These are phyloP conservation scores for Kodamaea anthophila DNA, from an alignment of 1,139 yeast species.

Conservation along the genomic window DNA sequence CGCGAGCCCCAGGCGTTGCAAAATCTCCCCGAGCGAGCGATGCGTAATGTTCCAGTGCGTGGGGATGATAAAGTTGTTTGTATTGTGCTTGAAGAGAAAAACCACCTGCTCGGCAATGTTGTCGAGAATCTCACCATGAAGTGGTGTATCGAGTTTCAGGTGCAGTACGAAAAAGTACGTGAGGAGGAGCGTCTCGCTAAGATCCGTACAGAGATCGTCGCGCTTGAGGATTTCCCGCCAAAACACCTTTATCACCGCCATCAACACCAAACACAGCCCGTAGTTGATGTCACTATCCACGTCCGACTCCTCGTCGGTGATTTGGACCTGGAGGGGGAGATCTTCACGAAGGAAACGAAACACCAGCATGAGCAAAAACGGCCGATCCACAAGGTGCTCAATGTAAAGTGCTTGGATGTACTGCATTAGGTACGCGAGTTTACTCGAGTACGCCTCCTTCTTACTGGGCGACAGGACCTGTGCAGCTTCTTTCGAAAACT, in stretches of 20 bases:
- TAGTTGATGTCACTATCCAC: constrained; percentile 22
- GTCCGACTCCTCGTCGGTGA: constrained; percentile 10
- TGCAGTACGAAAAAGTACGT: constrained; percentile 29
- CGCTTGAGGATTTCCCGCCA: constrained; percentile 60
- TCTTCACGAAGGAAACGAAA: constrained; percentile 50
- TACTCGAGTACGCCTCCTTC: constrained; percentile 43
- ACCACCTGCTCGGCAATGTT: constrained; percentile 31
- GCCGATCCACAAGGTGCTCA: constrained; percentile 60
- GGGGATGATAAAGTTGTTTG: constrained; percentile 76
- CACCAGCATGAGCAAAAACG: constrained; percentile 57
- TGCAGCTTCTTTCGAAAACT: constrained; percentile 38
- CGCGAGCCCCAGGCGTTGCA: constrained; percentile 15
- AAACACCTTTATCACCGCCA: constrained; percentile 57
- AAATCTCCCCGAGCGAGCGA: constrained; percentile 31
- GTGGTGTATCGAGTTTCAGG: constrained; percentile 4
- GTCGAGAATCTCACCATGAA: constrained; percentile 19
- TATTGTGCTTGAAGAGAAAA: constrained; percentile 50
- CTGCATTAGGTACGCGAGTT: constrained; percentile 53
- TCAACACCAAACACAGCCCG: constrained; percentile 36
- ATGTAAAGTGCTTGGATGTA: constrained; percentile 60
- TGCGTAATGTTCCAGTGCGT: constrained; percentile 62
- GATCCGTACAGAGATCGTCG: constrained; percentile 54
- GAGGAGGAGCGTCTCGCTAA: constrained; percentile 49
- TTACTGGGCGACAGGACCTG: constrained; percentile 21
- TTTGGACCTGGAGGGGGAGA: constrained; percentile 33